A percentile compares a stretch with the other conserved stretches of the same genome.
phyloP scores from a whole-genome alignment of 306 rosid species.

The Pachyrhizus erosus region DNA sequence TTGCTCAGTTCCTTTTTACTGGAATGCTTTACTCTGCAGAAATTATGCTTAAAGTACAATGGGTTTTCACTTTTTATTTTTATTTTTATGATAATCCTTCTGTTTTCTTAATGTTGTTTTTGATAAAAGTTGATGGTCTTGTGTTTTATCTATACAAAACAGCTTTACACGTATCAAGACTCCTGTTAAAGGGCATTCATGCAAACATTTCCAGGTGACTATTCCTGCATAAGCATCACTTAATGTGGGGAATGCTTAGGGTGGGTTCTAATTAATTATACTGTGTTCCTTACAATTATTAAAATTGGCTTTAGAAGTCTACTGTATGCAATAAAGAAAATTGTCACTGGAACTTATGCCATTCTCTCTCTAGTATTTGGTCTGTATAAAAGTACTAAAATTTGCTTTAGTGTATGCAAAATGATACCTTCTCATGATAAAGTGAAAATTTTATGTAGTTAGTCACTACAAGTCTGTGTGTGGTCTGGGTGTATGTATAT shows the following conservation, averaged over 20 bases:
- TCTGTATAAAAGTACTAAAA: not conserved
- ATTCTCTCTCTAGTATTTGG: constrained; percentile 33
- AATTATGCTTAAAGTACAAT: constrained; percentile 16
- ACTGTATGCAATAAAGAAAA: constrained; percentile 2
- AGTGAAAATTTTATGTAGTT: constrained; percentile 9
- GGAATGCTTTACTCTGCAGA: constrained; percentile 17
- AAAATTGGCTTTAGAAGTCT: constrained; percentile 29
- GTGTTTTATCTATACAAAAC: constrained; percentile 49
- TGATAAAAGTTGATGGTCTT: constrained; percentile 28
- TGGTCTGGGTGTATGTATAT: not conserved
- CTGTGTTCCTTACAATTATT: constrained; percentile 4
- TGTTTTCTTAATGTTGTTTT: not conserved
- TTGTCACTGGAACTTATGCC: constrained; percentile 29
- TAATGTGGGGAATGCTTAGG: constrained; percentile 33
- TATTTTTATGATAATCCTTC: constrained; percentile 2
- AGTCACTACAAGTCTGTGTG: not conserved
- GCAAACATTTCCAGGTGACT: constrained; percentile 91
- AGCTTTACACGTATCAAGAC: constrained; percentile 75
- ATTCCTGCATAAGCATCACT: constrained; percentile 36
- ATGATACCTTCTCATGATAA: constrained; percentile 22
- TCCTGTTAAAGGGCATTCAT: constrained; percentile 89
- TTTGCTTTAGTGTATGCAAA: constrained; percentile 17
- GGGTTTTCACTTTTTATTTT: not conserved
- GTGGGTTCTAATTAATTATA: constrained; percentile 23
- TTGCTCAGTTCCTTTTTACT: constrained; percentile 26